These are phyloP conservation scores for Eudorina sp. DNA, from an alignment of 139 green algal species.

Conservation along the genomic window DNA sequence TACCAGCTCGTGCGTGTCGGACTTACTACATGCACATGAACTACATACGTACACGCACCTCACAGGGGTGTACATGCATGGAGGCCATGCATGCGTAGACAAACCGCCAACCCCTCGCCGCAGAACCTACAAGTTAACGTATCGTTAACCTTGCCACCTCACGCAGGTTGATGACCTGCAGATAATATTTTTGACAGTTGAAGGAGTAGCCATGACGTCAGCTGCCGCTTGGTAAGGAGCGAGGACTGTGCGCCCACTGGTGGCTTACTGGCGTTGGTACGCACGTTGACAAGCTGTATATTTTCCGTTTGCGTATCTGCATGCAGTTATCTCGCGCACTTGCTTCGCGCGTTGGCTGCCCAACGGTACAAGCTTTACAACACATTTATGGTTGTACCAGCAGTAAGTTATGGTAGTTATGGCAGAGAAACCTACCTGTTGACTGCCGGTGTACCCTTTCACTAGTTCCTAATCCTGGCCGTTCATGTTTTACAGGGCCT, in stretches of 20 bases:
- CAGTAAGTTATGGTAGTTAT: too few relatives aligned
- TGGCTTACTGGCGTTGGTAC: neutral
- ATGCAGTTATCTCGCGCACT: conserved; percentile 24
- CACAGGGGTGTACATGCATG: too few relatives aligned
- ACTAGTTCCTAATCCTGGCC: too few relatives aligned
- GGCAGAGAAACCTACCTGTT: too few relatives aligned
- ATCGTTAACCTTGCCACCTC: neutral
- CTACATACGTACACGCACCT: too few relatives aligned
- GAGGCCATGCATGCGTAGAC: too few relatives aligned
- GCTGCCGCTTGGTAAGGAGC: neutral
- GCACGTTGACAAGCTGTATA: neutral
- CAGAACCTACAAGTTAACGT: neutral
- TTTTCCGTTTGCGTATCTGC: neutral
- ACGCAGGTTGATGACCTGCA: neutral
- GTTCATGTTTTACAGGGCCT: neutral
- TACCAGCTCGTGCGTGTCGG: too few relatives aligned
- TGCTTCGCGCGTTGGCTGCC: neutral
- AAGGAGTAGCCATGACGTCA: neutral
- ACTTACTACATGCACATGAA: too few relatives aligned
- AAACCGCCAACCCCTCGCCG: neutral
- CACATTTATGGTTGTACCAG: conserved; percentile 28
- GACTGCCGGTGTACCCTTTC: too few relatives aligned
- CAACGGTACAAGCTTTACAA: conserved; percentile 41
- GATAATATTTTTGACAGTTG: neutral
- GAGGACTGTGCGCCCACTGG: neutral